phyloP scores from a whole-genome alignment of 2,329 filamentous ascomycete genomes.

The Beauveria caledonica region DNA sequence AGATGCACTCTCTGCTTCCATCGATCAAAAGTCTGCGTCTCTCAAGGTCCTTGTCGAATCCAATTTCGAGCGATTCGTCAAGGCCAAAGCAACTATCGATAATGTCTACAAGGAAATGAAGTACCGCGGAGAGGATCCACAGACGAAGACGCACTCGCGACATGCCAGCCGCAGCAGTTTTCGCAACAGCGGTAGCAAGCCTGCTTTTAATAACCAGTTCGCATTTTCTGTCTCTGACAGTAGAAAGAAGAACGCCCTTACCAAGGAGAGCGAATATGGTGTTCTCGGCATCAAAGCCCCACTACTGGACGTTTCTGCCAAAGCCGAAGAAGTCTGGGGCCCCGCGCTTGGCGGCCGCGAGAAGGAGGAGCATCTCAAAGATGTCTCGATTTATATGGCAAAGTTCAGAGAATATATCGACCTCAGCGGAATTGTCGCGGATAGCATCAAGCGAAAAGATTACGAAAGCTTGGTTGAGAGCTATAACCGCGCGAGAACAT shows the following conservation, averaged over 20 bases:
- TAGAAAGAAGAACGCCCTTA: constrained; percentile 77
- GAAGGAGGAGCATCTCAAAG: constrained; percentile 79
- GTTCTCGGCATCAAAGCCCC: constrained; percentile 82
- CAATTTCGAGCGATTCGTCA: constrained; percentile 97
- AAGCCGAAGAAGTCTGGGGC: constrained; percentile 96
- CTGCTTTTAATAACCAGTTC: constrained; percentile 29
- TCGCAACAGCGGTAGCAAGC: constrained; percentile 38
- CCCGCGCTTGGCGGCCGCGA: constrained; percentile 86
- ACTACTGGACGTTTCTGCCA: constrained; percentile 80
- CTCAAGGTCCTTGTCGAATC: constrained; percentile 94
- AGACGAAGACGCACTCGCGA: constrained; percentile 48
- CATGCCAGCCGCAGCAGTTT: constrained; percentile 61
- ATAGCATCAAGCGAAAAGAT: constrained; percentile 84
- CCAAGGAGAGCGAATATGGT: constrained; percentile 89
- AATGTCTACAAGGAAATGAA: constrained; percentile 99
- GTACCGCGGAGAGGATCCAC: constrained; percentile 51
- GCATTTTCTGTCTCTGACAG: constrained; percentile 40
- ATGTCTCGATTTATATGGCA: constrained; percentile 66
- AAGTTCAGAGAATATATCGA: constrained; percentile 77
- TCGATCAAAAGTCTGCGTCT: constrained; percentile 95
- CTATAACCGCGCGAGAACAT: constrained; percentile 73
- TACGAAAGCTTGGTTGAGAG: constrained; percentile 83
- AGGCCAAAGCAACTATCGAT: constrained; percentile 95
- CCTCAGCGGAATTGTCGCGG: constrained; percentile 65
- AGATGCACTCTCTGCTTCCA: constrained; percentile 79